Conservation (phyloP, 2,329 filamentous ascomycete genomes). For the Lasiodiplodia citricola region DNA sequence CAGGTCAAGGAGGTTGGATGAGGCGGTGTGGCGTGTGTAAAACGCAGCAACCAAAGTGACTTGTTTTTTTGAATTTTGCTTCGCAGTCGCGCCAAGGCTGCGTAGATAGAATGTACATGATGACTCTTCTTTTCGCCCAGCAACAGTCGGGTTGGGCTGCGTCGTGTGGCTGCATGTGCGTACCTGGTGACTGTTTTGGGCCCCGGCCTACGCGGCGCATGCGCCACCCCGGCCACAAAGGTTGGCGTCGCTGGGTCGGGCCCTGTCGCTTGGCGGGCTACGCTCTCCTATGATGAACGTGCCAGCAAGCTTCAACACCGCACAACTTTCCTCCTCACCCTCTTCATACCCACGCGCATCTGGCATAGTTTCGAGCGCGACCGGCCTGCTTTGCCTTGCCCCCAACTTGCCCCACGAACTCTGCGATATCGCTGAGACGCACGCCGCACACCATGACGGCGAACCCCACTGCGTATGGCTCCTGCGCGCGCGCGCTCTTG, state of each 20-base stretch:
- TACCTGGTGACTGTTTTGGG: slow-evolving; percentile 18
- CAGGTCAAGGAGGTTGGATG: slow-evolving; percentile 2
- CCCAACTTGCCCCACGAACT: slow-evolving; percentile 1
- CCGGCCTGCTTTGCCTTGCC: slow-evolving; percentile 12
- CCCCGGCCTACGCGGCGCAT: slow-evolving; percentile 12
- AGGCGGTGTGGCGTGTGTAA: slow-evolving; percentile 13
- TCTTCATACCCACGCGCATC: slow-evolving; percentile 18
- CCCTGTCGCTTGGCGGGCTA: slow-evolving; percentile 25
- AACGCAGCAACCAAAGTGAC: background rate
- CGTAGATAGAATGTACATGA: slow-evolving; percentile 25
- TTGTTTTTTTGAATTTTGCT: slow-evolving; percentile 4
- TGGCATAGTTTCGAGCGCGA: slow-evolving; percentile 5
- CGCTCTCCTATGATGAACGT: slow-evolving; percentile 24
- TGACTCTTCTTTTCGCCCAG: background rate
- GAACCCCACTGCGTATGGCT: slow-evolving; percentile 46
- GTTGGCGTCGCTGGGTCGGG: slow-evolving; percentile 17
- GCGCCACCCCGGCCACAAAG: slow-evolving; percentile 16
- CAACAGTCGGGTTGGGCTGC: background rate
- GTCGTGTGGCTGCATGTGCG: background rate
- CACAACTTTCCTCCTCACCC: slow-evolving; percentile 19
- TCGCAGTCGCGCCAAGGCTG: slow-evolving; percentile 4
- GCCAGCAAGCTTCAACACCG: slow-evolving; percentile 26
- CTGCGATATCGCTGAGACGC: slow-evolving; percentile 17
- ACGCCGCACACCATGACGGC: slow-evolving; percentile 44
- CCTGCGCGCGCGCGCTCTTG: slow-evolving; percentile 14